Conservation (phyloP, 2,329 filamentous ascomycete genomes). For the Arthrinium phaeospermum region DNA sequence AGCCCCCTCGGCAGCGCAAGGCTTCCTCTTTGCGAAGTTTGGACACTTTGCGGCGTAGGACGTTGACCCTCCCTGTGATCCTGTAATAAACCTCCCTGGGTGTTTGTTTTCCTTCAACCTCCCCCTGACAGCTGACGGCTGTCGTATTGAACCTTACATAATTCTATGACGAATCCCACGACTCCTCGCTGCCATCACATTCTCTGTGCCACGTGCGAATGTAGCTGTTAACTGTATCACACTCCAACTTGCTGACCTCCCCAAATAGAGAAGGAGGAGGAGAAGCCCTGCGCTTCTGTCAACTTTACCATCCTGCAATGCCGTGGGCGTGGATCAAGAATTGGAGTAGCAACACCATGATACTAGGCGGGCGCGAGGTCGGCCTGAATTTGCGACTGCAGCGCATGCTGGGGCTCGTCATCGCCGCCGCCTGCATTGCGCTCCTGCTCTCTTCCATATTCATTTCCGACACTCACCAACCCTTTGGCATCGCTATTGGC, state of each 20-base stretch:
- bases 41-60: neutral
- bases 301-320: neutral
- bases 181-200: neutral
- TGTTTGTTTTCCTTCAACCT: neutral
- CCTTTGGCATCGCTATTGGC: neutral
- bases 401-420: neutral
- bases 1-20: neutral
- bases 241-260: neutral
- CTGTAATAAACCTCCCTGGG: neutral
- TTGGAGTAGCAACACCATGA: neutral
- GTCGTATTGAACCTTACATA: neutral
- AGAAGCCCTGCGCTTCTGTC: neutral
- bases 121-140: neutral
- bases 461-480: neutral
- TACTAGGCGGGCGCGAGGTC: neutral
- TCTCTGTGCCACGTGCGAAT: constrained; percentile 2
- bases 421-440: neutral
- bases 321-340: neutral
- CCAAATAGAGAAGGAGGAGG: neutral
- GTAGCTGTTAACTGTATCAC: neutral
- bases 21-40: neutral
- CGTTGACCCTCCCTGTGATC: neutral
- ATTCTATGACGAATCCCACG: neutral
- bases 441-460: neutral
- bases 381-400: neutral